Evolutionary conservation across 306 rosid species (phyloP).

Genomic region (Casuarina cunninghamiana): DNA sequence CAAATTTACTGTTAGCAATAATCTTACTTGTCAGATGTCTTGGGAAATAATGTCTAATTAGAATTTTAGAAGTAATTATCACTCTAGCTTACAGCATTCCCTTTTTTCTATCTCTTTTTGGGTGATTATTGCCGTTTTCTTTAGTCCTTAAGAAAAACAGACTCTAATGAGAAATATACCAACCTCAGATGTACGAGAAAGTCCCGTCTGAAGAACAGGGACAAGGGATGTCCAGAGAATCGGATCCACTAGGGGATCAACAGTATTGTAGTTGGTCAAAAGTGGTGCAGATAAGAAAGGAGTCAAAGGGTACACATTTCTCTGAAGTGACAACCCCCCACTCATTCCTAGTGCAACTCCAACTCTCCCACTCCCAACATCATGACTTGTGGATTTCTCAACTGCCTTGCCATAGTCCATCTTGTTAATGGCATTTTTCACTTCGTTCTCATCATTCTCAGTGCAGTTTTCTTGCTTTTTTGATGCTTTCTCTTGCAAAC

Average conservation of each 20-base stretch:
- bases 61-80: not conserved
- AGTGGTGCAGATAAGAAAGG: constrained; percentile 86
- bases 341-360: constrained; percentile 68
- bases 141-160: constrained; percentile 20
- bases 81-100: not conserved
- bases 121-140: constrained; percentile 5
- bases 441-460: constrained; percentile 81
- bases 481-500: constrained; percentile 81
- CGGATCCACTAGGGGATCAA: constrained; percentile 84
- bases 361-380: constrained; percentile 45
- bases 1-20: not conserved
- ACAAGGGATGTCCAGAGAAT: constrained; percentile 85
- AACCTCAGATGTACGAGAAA: constrained; percentile 77
- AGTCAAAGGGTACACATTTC: constrained; percentile 67
- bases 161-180: constrained; percentile 33
- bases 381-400: constrained; percentile 68
- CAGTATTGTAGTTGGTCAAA: constrained; percentile 69
- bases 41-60: not conserved
- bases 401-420: constrained; percentile 83
- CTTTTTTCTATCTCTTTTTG: not conserved
- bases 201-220: constrained; percentile 72
- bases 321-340: constrained; percentile 78
- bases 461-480: constrained; percentile 54
- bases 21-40: not conserved
- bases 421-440: constrained; percentile 65